Evolutionary conservation across 1,284 basidiomycete species (phyloP).

Genomic region (Leccinum variabile): DNA sequence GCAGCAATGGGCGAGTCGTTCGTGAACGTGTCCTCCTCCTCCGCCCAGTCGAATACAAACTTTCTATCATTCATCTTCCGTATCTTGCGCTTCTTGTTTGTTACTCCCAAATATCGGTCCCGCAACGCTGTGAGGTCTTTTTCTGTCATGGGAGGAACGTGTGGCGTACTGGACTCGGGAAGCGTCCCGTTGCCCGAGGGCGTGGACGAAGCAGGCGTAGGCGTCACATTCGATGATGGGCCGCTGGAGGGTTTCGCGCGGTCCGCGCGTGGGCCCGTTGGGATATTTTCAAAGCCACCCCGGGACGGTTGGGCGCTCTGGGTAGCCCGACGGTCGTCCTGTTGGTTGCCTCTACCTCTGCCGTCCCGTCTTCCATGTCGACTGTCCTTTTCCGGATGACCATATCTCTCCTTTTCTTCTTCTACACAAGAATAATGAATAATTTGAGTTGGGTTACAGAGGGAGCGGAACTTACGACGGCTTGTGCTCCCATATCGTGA

Average conservation of each 20-base stretch:
- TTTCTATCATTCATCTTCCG: slow-evolving; percentile 94
- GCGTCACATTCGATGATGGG: slow-evolving; percentile 33
- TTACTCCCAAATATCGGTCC: slow-evolving; percentile 87
- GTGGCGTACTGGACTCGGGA: slow-evolving; percentile 44
- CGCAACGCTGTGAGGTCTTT: slow-evolving; percentile 77
- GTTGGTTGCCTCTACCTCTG: slow-evolving; percentile 33
- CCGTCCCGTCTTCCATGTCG: slow-evolving; percentile 37
- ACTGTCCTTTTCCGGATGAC: slow-evolving; percentile 51
- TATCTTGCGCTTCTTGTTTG: slow-evolving; percentile 90
- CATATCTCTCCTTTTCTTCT: slow-evolving; percentile 57
- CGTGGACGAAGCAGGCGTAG: slow-evolving; percentile 43
- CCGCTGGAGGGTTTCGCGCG: slow-evolving; percentile 45
- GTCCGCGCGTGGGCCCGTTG: slow-evolving; percentile 83
- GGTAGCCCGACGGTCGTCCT: slow-evolving; percentile 35
- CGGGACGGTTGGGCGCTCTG: slow-evolving; percentile 36
- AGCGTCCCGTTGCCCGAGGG: slow-evolving; percentile 34
- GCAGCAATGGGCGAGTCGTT: slow-evolving; percentile 64
- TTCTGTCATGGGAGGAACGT: slow-evolving; percentile 71
- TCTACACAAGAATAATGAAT: slow-evolving; percentile 41
- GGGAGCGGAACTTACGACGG: slow-evolving; percentile 44
- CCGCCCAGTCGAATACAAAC: slow-evolving; percentile 99
- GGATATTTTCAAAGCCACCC: slow-evolving; percentile 59
- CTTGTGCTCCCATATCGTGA: slow-evolving; percentile 29
- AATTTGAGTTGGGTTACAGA: slow-evolving; percentile 15
- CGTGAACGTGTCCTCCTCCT: slow-evolving; percentile 85